These are phyloP conservation scores for Phytophthora megakarya DNA, from an alignment of 352 stramenopile genomes.

Conservation along the genomic window DNA sequence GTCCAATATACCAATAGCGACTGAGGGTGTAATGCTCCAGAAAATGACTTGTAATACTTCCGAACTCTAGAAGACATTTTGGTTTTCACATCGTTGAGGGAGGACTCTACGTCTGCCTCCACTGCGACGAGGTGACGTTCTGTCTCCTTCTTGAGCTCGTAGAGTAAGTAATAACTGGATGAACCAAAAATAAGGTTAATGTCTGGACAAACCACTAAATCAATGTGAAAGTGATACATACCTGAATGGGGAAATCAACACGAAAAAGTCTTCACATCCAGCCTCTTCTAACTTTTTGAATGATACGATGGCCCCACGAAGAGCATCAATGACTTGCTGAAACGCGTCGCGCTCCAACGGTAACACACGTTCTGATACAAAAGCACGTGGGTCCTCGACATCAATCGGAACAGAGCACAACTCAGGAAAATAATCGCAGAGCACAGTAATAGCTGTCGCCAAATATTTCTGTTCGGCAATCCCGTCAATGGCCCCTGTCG, in stretches of 20 bases:
- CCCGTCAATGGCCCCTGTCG: conserved; percentile 34
- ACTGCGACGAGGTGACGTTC: conserved; percentile 37
- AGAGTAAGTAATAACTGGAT: conserved; percentile 40
- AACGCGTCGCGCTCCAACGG: conserved; percentile 58
- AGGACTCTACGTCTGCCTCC: conserved; percentile 26
- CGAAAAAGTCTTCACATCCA: conserved; percentile 19
- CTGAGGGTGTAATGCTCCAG: conserved; percentile 38
- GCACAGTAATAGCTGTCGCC: conserved; percentile 39
- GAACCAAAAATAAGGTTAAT: conserved; percentile 9
- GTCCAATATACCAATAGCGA: conserved; percentile 48
- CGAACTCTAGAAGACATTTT: conserved; percentile 55
- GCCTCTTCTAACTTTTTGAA: conserved; percentile 35
- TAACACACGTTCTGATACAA: conserved; percentile 41
- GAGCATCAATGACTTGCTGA: conserved; percentile 57
- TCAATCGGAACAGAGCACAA: conserved; percentile 26
- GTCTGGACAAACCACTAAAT: neutral
- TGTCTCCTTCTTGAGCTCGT: conserved; percentile 51
- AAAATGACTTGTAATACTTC: conserved; percentile 45
- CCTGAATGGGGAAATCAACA: conserved; percentile 41
- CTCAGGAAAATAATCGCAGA: conserved; percentile 51
- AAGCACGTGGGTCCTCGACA: conserved; percentile 24
- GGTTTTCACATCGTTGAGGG: conserved; percentile 37
- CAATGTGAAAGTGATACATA: conserved; percentile 11
- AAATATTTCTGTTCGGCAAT: conserved; percentile 39
- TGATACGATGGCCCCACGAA: conserved; percentile 35